Base-by-base conservation (phyloP, 176 grass and related monocot species). In the Poa annua region DNA sequence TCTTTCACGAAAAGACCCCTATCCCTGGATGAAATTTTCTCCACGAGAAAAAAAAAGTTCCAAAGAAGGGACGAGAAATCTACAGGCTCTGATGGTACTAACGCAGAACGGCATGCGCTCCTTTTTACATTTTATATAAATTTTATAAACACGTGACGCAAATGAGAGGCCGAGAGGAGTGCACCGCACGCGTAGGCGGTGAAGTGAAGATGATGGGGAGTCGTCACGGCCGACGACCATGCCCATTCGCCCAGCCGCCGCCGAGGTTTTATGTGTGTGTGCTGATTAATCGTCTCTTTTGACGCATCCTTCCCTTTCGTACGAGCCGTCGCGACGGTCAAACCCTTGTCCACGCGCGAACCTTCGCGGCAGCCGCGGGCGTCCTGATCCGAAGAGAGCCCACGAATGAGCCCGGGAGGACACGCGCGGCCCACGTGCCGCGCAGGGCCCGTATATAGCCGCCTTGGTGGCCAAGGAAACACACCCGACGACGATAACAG, bases 341-440 rank as follows among this genome's bases (percentile, higher is more conserved):
- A 82, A 75, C 4, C 2, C 49, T 62, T 62, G 82, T 90, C 88
- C 26, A 75, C 84, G 61, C 17, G 41, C 9, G 88, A 84, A 87
- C 2, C 88, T 90, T 90, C 88, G 66, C 0, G 49, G 84, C 53
- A 44, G 67, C 17, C 0, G n/a, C 55, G 35, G 2, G 0, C 72
- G 25, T 65, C 55, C 83, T 78, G 45, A 89, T 79, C 88, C 80
- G 15, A 15, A 85, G 62, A 11, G 74, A 71, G 86, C 54, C 45
- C 54, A 47, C 44, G 36, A 29, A 29, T 2, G 41, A 8, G 39
- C 7, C n/a, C n/a, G n/a, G n/a, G n/a, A 29, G 29, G 29, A 29
- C 29, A 29, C 29, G 29, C 39, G 35, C 42, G 32, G 75, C 65
- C 75, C 75, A 79, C 17, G 16, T 26, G 17, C 25, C 42, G 34